Base-by-base conservation (phyloP, 2,329 filamentous ascomycete genomes). In the Kalmusia sp. region DNA sequence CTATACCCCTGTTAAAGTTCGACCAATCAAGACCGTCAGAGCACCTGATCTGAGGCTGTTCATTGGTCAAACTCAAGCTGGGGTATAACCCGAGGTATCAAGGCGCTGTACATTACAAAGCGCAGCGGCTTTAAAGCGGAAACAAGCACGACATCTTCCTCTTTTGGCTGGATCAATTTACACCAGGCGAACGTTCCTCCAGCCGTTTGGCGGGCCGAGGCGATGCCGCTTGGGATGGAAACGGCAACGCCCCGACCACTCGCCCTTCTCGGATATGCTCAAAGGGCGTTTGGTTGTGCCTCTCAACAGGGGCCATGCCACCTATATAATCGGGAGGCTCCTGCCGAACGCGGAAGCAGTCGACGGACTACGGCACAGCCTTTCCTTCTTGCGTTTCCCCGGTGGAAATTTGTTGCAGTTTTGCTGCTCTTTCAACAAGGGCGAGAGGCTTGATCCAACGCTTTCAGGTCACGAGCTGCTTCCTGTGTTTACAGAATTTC, bases 231-330 rank as follows among this genome's bases (percentile, higher is more conserved):
- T 49, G 22, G 6, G 28, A 17, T 24, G 9, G 17, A 44, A 33
- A 15, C 28, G 40, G 40, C 7, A 44, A 44, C 40, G 34, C 19
- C 6, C 19, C 35, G 43, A 21, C n/a, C n/a, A n/a, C 41, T 52
- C 49, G 49, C 49, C 35, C 38, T 34, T 52, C 27, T 8, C n/a
- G n/a, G 8, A 17, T 7, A 14, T 7, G 14, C 14, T 31, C 28
- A 31, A 14, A 31, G 7, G 8, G 8, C 37, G 17, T 39, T 21
- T 21, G 17, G 33, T n/a, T n/a, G 7, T 9, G n/a, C 25, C 25
- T 6, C 12, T 44, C 25, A 4, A 22, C 17, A 35, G 30, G 30
- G 28, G 27, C 30, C 30, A 19, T 25, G 22, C 15, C 17, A 30
- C 17, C 19, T 46, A 46, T 35, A 46, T 34, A 21, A 5, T 19